Base-by-base conservation (phyloP, 2,329 filamentous ascomycete species). In the Lachnellula hyalina region DNA sequence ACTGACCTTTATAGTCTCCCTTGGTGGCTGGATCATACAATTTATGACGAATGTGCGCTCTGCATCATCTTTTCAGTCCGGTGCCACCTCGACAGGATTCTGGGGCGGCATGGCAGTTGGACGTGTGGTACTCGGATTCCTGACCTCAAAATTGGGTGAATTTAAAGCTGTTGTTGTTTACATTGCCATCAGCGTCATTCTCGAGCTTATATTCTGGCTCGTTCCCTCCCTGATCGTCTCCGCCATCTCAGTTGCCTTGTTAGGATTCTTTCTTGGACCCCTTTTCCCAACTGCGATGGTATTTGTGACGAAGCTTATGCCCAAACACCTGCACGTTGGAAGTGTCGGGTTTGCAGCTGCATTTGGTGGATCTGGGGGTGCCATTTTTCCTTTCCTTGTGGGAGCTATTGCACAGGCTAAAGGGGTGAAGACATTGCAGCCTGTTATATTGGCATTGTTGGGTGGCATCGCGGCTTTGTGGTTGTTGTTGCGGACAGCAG, bases 101-200 rank as follows among this genome's bases (percentile, higher is more conserved):
- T 96, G 90, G 90, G 79, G 90, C 44, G 90, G 90, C 0, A 77
- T 95, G 59, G 92, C 89, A 0, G 70, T 90, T 0, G 90, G 90
- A 0, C 77, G 90, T 1, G 74, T 94, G 2, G 68, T 85, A 0
- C 71, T 95, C 15, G 89, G 89, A 0, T 94, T 95, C 62, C 75
- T 92, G 3, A 95, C 90, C 1, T 84, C 85, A 2, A 74, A 78
- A 2, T 74, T 90, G 17, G 89, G 89, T 0, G 90, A 93, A 72
- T 89, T 86, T 67, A 67, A 80, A 15, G 80, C 84, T 40, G 79
- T 87, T 51, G 70, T 77, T 5, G 67, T 74, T 11, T 95, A 94
- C 68, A 77, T 93, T 7, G 64, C 80, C 3, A 67, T 85, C 9
- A 79, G 81, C 14, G 80, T 90, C 51, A 82, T 65, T 0, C 76